Percentiles rank a stretch among this genome's conserved stretches.
Evolutionary conservation across 2,329 filamentous ascomycete genomes (phyloP).

Genomic region (Sporothrix inflata): DNA sequence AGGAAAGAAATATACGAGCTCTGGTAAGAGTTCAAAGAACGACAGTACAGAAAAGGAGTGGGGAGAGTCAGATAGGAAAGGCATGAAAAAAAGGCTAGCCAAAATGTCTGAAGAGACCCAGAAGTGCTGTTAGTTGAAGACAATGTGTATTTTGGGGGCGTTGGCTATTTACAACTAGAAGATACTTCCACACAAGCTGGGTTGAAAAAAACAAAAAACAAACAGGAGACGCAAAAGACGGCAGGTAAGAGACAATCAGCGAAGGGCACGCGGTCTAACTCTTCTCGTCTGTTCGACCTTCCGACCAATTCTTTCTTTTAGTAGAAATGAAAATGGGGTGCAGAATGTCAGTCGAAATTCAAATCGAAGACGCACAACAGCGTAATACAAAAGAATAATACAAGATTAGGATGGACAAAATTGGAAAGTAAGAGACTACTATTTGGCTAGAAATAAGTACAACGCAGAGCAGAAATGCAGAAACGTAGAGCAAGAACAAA

Average conservation of each 20-base stretch:
- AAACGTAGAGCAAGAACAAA: not conserved
- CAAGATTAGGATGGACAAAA: conserved; percentile 1
- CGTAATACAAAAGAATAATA: conserved; percentile 16
- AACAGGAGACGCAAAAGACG: not conserved
- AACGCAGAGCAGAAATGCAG: not conserved
- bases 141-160: not conserved
- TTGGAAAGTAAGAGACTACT: not conserved
- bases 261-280: not conserved
- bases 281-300: not conserved
- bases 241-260: not conserved
- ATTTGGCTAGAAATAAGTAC: conserved; percentile 7
- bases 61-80: not conserved
- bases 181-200: not conserved
- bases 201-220: not conserved
- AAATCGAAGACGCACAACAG: not conserved
- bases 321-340: not conserved
- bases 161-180: conserved; percentile 13
- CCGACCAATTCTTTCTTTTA: not conserved
- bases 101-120: not conserved
- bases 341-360: not conserved
- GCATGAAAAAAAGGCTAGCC: not conserved
- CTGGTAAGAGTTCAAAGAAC: not conserved
- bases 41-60: too few relatives aligned
- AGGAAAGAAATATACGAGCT: not conserved
- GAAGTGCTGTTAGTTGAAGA: not conserved